A percentile compares a stretch with the other conserved stretches of the same genome.
Conservation (phyloP, 106 monocot species). For the Gastrodia elata region DNA sequence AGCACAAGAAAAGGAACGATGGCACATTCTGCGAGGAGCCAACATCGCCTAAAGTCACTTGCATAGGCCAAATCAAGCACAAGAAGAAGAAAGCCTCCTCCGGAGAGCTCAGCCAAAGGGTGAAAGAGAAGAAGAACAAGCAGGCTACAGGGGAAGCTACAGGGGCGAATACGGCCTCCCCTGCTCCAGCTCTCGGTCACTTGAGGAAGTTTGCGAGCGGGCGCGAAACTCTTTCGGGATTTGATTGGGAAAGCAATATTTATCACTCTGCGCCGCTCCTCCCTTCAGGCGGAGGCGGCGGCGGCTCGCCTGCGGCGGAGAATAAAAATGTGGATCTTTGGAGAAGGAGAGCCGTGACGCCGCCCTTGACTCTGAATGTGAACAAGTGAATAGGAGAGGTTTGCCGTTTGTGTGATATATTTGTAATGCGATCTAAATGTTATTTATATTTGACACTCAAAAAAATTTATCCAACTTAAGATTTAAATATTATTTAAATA, state of each 20-base stretch:
- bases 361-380: neutral
- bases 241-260: constrained; percentile 64
- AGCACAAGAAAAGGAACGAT: neutral
- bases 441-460: too few species aligned
- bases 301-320: constrained; percentile 4
- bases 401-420: too few species aligned
- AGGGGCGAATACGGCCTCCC: neutral
- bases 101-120: neutral
- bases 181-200: constrained; percentile 35
- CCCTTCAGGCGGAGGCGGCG: neutral
- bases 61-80: constrained; percentile 17
- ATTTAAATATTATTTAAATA: too few species aligned
- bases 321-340: constrained; percentile 52
- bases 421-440: too few species aligned
- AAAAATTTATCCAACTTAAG: too few species aligned
- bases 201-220: constrained; percentile 50
- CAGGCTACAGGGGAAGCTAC: neutral
- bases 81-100: neutral
- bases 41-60: constrained; percentile 14
- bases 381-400: neutral
- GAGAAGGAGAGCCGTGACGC: constrained; percentile 20
- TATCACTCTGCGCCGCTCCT: constrained; percentile 6
- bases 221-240: constrained; percentile 26
- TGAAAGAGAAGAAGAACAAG: neutral
- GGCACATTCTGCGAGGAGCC: neutral